Evolutionary conservation across 192 early-diverging fungal species (phyloP).

Genomic region (Entrophospora sp.): DNA sequence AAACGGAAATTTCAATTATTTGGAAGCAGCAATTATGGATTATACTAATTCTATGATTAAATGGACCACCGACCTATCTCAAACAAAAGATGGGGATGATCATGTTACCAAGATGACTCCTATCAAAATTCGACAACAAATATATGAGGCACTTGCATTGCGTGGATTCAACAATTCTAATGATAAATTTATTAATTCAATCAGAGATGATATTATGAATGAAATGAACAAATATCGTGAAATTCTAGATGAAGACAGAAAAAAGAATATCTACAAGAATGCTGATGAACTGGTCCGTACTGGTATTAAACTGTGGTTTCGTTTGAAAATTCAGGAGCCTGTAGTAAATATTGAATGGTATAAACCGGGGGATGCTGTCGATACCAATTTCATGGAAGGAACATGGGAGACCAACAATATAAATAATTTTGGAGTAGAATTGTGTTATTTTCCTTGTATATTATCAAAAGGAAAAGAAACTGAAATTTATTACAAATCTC

Average conservation of each 20-base stretch:
- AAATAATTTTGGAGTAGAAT: too few species aligned
- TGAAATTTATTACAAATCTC: too few species aligned
- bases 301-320: neutral
- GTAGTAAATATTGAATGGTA: neutral
- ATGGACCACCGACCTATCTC: neutral
- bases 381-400: too few species aligned
- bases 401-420: too few species aligned
- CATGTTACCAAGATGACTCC: neutral
- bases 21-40: neutral
- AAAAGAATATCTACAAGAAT: neutral
- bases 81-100: neutral
- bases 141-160: neutral
- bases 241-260: neutral
- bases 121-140: constrained; percentile 2
- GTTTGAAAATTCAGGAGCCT: constrained; percentile 2
- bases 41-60: neutral
- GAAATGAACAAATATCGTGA: neutral
- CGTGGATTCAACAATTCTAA: neutral
- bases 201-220: neutral
- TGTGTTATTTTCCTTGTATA: too few species aligned
- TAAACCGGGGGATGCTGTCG: too few species aligned
- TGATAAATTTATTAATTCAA: neutral
- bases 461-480: too few species aligned
- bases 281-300: neutral
- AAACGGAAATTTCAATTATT: too few species aligned